Conservation (phyloP, 305 asterid species). For the Fraxinus platypoda region DNA sequence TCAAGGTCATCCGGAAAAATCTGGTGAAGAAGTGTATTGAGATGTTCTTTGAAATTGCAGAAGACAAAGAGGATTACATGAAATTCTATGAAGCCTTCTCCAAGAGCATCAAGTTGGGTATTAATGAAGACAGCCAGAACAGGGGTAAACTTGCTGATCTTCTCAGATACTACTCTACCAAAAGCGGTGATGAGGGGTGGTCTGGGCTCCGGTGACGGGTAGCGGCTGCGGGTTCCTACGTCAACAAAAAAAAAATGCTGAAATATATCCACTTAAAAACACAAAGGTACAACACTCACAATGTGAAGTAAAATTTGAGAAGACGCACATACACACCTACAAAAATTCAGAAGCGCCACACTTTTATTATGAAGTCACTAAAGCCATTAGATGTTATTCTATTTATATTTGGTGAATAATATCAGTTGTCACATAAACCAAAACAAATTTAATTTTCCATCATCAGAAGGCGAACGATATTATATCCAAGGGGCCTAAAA, state of each 20-base stretch:
- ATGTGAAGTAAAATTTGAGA: neutral
- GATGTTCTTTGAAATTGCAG: too few species aligned
- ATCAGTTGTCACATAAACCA: neutral
- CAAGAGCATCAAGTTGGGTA: too few species aligned
- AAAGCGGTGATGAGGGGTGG: conserved; percentile 29
- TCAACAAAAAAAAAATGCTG: too few species aligned
- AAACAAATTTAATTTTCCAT: neutral
- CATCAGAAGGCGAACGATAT: neutral
- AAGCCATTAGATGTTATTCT: too few species aligned
- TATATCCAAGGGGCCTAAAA: neutral
- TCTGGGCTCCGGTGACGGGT: too few species aligned
- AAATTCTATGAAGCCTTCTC: too few species aligned
- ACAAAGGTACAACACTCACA: neutral
- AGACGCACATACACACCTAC: neutral
- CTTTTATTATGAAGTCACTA: neutral
- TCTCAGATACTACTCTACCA: conserved; percentile 22
- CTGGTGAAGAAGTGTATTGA: too few species aligned
- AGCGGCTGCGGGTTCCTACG: too few species aligned
- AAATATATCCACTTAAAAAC: neutral
- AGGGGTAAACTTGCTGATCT: conserved; percentile 18
- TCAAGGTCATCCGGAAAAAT: too few species aligned
- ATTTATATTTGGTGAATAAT: too few species aligned
- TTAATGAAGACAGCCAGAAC: too few species aligned
- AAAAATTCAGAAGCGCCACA: neutral
- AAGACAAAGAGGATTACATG: too few species aligned